Percentiles rank a stretch among this genome's conserved stretches.
These are phyloP conservation scores for Aschersonia sp. DNA, from an alignment of 2,329 filamentous ascomycete genomes.

Conservation along the genomic window DNA sequence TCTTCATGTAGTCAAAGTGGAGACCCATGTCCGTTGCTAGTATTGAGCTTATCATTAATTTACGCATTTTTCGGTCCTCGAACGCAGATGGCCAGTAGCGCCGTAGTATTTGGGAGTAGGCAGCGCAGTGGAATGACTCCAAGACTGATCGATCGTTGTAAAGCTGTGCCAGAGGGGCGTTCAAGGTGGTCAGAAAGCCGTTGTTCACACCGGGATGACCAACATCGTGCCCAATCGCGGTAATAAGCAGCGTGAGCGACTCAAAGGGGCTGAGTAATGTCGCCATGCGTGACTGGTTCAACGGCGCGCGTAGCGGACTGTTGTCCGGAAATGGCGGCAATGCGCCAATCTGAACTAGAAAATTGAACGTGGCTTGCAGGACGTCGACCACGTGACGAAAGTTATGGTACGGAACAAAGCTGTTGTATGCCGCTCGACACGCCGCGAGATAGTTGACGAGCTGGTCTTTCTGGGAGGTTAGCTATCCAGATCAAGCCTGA, in stretches of 20 bases:
- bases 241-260: slow-evolving; percentile 75
- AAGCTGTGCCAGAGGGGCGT: slow-evolving; percentile 81
- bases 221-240: slow-evolving; percentile 95
- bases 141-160: slow-evolving; percentile 96
- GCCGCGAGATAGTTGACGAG: slow-evolving; percentile 76
- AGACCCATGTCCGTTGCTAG: slow-evolving; percentile 94
- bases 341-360: slow-evolving; percentile 67
- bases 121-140: slow-evolving; percentile 94
- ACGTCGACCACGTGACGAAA: slow-evolving; percentile 96
- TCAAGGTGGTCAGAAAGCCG: slow-evolving; percentile 81
- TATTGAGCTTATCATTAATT: slow-evolving; percentile 93
- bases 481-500: slow-evolving; percentile 21
- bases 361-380: slow-evolving; percentile 82
- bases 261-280: slow-evolving; percentile 73
- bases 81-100: slow-evolving; percentile 82
- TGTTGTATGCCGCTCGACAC: slow-evolving; percentile 88
- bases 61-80: slow-evolving; percentile 63
- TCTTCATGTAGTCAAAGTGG: slow-evolving; percentile 94
- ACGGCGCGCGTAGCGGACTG: slow-evolving; percentile 13
- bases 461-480: slow-evolving; percentile 41
- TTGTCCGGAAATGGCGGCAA: slow-evolving; percentile 50
- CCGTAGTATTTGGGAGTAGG: slow-evolving; percentile 88
- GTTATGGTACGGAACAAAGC: slow-evolving; percentile 93
- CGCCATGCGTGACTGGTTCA: slow-evolving; percentile 50
- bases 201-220: slow-evolving; percentile 98